Evolutionary conservation across 768 basidiomycete genomes (phyloP).

Genomic region (Termitomyces titanicus): DNA sequence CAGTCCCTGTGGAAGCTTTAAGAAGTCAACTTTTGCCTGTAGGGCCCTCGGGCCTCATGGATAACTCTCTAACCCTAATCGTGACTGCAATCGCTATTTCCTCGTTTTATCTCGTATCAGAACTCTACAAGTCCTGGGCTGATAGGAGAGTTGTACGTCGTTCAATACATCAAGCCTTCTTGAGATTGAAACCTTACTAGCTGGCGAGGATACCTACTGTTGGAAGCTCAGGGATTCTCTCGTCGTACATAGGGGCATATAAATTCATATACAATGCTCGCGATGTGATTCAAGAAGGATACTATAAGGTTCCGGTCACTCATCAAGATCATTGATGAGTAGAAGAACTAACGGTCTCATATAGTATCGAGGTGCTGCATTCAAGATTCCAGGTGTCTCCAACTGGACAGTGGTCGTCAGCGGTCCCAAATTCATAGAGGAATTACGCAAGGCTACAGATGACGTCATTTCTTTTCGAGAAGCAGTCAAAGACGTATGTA

Average conservation of each 20-base stretch:
- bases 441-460: slow-evolving; percentile 38
- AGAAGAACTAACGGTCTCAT: background rate
- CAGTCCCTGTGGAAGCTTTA: background rate
- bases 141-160: slow-evolving; percentile 1
- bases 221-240: slow-evolving; percentile 25
- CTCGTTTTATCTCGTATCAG: background rate
- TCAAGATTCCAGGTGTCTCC: slow-evolving; percentile 39
- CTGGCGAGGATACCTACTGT: slow-evolving; percentile 25
- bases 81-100: background rate
- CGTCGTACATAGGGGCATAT: slow-evolving; percentile 27
- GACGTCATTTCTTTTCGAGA: slow-evolving; percentile 27
- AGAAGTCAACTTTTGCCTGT: too few species aligned
- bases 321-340: background rate
- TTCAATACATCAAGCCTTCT: background rate
- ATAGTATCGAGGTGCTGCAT: slow-evolving; percentile 20
- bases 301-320: slow-evolving; percentile 20
- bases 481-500: slow-evolving; percentile 26
- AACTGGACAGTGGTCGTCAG: slow-evolving; percentile 42
- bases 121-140: slow-evolving; percentile 4
- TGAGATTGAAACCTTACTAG: background rate
- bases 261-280: slow-evolving; percentile 20
- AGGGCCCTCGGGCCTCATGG: background rate
- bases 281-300: slow-evolving; percentile 27
- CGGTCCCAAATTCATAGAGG: slow-evolving; percentile 41
- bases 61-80: background rate